Evolutionary conservation across 2,329 filamentous ascomycete genomes (phyloP), one percentile per base, ranked within the genome.

Genomic region (Talaromyces funiculosus): DNA sequence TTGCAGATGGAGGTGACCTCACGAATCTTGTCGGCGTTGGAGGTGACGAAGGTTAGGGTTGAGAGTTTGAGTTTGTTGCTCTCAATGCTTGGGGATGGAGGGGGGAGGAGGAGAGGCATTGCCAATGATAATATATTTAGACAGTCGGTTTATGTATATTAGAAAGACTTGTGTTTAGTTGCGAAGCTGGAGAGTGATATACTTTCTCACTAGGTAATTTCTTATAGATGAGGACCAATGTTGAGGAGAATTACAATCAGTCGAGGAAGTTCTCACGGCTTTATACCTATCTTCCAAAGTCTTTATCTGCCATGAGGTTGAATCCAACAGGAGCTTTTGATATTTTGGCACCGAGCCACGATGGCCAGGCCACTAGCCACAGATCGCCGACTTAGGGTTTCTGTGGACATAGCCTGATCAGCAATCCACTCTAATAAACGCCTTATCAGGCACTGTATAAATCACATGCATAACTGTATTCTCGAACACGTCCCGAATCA

Each of bases 11-110:
- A 86, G 75, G 88, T 86, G 66, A 94, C 90, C 78, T 96, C 92
- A 61, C 81, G 78, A 55, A 96, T 83, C 78, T 96, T 96, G 79
- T 94, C 92, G 69, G 86, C 84, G 76, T 96, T 96, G 75, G 91
- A 89, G 1, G 91, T 96, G 72, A 96, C 92, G 78, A 96, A 96
- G 24, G 55, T 57, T 7, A 57, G 38, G 38, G 26, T 57, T 37
- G 55, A 47, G 40, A 57, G 55, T 43, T 57, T 57, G 55, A 42
- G 40, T 45, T 45, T 57, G 55, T 51, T 51, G 47, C n/a, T 51
- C 22, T 26, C n/a, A 18, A 35, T 51, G 29, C 47, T 33, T 12
- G 47, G 47, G 9, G 47, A 51, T 33, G 26, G 47, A 33, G 47
- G 47, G 9, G 29, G 47, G 10, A 51, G 47, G 18, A 51, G 47